Evolutionary conservation across 805 yeast species (phyloP), one percentile per base, ranked within the genome.

Genomic region (Candida insectorum): DNA sequence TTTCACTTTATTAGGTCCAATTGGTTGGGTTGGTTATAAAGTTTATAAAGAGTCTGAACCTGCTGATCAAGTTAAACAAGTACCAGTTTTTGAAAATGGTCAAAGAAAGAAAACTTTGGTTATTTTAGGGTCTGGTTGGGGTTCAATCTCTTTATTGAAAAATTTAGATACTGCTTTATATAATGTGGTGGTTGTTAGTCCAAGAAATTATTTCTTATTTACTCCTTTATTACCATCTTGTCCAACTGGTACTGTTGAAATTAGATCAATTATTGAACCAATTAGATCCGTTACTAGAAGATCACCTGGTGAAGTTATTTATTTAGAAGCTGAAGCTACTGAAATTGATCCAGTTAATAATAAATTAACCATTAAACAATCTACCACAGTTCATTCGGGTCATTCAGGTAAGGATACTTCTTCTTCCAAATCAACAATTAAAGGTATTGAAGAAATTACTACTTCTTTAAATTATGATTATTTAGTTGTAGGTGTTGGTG

Each of bases 181-280:
- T 66, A 86, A 91, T 56, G 96, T 89, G 31, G 79, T 87, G 31
- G 79, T 89, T 36, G 84, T 89, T 29, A 86, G 96, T 26, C 97
- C 97, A 43, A 79, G 97, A 69, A 91, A 89, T 71, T 91, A 86
- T 71, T 88, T 89, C 66, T 71, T 89, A 51, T 89, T 91, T 73
- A 89, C 97, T 37, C 97, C 97, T n/a, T 69, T 89, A 56, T 72
- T 89, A 50, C 97, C 97, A 29, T 85, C 95, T 16, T 85, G 91
- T 47, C 95, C 97, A 37, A 89, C 95, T 24, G 97, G 97, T 44
- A 85, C 96, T 32, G 79, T 87, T 39, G 96, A 86, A 52, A 62
- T 77, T 45, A 85, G 93, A 60, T 89, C 97, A 16, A 89, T 89
- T 55, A 83, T 87, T 63, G 97, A 89, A 60, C 96, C 97, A 20